Percentiles rank a stretch among this genome's conserved stretches.
Evolutionary conservation across 306 rosid genomes (phyloP).

Genomic region (Dicorynia guianensis): DNA sequence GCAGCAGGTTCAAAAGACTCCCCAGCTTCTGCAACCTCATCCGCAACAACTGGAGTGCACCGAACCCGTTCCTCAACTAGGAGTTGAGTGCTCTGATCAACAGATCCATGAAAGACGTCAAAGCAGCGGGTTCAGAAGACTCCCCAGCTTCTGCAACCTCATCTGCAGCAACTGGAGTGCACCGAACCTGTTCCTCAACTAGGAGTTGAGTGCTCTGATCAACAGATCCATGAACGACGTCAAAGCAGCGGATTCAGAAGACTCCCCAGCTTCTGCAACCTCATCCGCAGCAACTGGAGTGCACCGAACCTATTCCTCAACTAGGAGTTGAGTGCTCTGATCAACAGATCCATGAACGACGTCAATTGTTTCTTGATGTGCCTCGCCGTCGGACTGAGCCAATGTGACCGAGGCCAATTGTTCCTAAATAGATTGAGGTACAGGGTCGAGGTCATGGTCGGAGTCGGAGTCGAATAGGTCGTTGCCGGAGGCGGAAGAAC

Average conservation of each 20-base stretch:
- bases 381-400: constrained; percentile 50
- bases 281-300: too few species aligned
- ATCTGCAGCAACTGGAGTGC: constrained; percentile 21
- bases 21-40: constrained; percentile 32
- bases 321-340: too few species aligned
- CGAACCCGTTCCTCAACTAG: constrained; percentile 33
- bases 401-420: constrained; percentile 56
- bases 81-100: constrained; percentile 21
- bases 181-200: constrained; percentile 33
- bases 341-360: too few species aligned
- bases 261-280: too few species aligned
- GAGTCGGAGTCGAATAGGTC: too few species aligned
- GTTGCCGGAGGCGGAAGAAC: constrained; percentile 50
- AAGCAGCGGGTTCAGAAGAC: constrained; percentile 32
- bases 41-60: constrained; percentile 27
- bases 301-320: too few species aligned
- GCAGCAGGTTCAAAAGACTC: constrained; percentile 35
- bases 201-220: constrained; percentile 23
- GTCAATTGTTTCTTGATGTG: constrained; percentile 48
- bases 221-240: constrained; percentile 50
- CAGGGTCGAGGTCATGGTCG: constrained; percentile 32
- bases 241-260: too few species aligned
- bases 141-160: constrained; percentile 36
- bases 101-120: constrained; percentile 55
- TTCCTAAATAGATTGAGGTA: constrained; percentile 46